Conservation (phyloP, 2,329 filamentous ascomycete genomes). For the Trichoderma atroviride region DNA sequence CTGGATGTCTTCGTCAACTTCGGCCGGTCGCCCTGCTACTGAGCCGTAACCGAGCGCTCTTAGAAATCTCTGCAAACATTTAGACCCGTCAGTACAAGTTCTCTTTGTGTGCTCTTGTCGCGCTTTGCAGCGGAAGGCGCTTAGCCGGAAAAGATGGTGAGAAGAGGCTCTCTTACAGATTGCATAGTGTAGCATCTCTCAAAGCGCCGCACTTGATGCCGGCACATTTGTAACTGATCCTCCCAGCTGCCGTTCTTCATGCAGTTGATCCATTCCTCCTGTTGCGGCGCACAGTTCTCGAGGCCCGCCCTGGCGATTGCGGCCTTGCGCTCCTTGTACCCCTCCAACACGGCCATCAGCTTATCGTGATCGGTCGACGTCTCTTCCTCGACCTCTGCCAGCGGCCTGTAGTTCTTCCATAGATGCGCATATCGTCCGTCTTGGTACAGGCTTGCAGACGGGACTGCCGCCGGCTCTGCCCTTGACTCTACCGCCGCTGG, state of each 20-base stretch:
- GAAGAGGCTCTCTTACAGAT: constrained; percentile 55
- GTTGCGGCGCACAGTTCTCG: constrained; percentile 91
- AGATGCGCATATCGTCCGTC: constrained; percentile 76
- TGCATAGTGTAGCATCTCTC: constrained; percentile 90
- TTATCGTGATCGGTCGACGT: constrained; percentile 77
- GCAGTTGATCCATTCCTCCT: constrained; percentile 80
- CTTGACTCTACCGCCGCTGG: constrained; percentile 30
- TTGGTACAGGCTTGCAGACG: constrained; percentile 56
- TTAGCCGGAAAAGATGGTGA: background rate
- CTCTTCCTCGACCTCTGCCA: constrained; percentile 67
- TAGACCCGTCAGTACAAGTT: background rate
- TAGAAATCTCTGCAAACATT: constrained; percentile 68
- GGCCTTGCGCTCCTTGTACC: constrained; percentile 79
- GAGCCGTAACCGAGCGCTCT: constrained; percentile 87
- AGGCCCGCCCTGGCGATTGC: constrained; percentile 79
- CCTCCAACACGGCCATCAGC: constrained; percentile 76
- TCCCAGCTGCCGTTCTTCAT: constrained; percentile 71
- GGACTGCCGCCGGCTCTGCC: constrained; percentile 41
- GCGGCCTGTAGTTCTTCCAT: constrained; percentile 88
- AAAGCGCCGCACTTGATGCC: constrained; percentile 73
- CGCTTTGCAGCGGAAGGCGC: background rate
- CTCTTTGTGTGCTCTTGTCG: background rate
- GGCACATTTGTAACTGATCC: constrained; percentile 78
- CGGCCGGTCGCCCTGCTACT: constrained; percentile 62
- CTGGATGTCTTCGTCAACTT: constrained; percentile 85